Evolutionary conservation across 257 asterid genomes (phyloP).

Genomic region (Henckelia pumila): DNA sequence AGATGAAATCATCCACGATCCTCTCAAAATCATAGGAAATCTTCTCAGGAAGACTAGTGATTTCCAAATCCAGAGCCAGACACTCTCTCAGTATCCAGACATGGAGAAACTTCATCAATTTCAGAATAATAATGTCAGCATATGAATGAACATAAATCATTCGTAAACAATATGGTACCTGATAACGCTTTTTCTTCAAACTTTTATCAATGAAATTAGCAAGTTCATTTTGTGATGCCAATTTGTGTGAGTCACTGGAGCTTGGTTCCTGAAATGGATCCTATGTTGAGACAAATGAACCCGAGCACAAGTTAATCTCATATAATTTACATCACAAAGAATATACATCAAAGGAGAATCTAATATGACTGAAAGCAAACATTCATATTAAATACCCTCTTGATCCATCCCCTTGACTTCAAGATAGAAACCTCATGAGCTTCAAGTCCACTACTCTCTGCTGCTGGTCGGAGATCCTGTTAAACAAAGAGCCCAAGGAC

Average conservation of each 20-base stretch:
- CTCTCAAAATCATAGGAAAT: constrained; percentile 45
- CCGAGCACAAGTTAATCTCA: too few species aligned
- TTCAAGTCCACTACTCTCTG: not conserved
- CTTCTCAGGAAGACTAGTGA: constrained; percentile 32
- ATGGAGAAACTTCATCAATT: constrained; percentile 43
- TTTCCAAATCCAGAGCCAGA: constrained; percentile 42
- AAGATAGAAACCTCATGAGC: not conserved
- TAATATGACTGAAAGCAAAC: too few species aligned
- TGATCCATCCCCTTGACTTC: too few species aligned
- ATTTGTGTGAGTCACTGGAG: not conserved
- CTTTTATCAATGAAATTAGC: not conserved
- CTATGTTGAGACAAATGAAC: too few species aligned
- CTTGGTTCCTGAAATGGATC: constrained; percentile 6
- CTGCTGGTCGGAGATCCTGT: not conserved
- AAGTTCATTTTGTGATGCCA: not conserved
- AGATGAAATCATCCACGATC: constrained; percentile 54
- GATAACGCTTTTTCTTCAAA: constrained; percentile 16
- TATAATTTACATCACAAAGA: too few species aligned
- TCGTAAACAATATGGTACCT: constrained; percentile 17
- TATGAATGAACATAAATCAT: not conserved
- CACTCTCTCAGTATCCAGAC: constrained; percentile 58
- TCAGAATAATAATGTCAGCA: not conserved
- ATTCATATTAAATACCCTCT: too few species aligned
- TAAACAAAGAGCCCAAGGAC: not conserved
- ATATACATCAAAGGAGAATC: too few species aligned